phyloP scores from a whole-genome alignment of 495 filamentous ascomycete species.

The Aspergillus homomorphus region DNA sequence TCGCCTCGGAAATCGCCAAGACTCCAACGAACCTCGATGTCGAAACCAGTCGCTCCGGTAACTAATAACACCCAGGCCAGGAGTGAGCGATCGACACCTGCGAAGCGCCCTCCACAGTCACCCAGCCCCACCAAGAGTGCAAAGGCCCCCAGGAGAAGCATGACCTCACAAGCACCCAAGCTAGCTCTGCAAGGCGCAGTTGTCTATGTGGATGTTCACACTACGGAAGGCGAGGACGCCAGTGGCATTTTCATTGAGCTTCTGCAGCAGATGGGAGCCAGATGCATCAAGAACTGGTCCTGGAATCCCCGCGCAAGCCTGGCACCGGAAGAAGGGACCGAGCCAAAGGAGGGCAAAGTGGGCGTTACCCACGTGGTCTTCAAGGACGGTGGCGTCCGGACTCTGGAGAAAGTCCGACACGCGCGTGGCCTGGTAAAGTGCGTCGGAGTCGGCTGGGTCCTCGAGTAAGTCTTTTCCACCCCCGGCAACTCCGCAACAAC shows the following conservation, averaged over 20 bases:
- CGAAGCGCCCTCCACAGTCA: conserved; percentile 19
- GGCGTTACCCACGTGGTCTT: conserved; percentile 94
- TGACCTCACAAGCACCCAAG: conserved; percentile 21
- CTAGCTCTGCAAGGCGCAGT: conserved; percentile 64
- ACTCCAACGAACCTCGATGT: conserved; percentile 24
- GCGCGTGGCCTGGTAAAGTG: conserved; percentile 73
- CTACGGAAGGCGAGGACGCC: conserved; percentile 81
- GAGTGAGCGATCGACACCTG: conserved; percentile 1
- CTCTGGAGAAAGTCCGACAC: conserved; percentile 80
- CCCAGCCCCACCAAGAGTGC: conserved; percentile 28
- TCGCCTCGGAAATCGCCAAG: conserved; percentile 28
- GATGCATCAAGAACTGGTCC: conserved; percentile 77
- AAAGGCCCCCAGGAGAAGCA: background rate
- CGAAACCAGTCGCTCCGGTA: conserved; percentile 5
- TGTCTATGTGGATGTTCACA: conserved; percentile 92
- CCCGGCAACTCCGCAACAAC: no score
- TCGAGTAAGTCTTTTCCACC: conserved; percentile 64
- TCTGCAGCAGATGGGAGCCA: conserved; percentile 79
- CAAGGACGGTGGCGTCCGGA: conserved; percentile 86
- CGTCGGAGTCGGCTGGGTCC: conserved; percentile 84
- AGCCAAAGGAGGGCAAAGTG: conserved; percentile 51
- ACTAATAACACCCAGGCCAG: conserved; percentile 5
- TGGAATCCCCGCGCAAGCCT: conserved; percentile 65
- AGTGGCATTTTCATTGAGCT: conserved; percentile 80
- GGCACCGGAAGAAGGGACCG: conserved; percentile 29